These are phyloP conservation scores for Begonia fuchsioides DNA, from an alignment of 306 rosid species.

Conservation along the genomic window DNA sequence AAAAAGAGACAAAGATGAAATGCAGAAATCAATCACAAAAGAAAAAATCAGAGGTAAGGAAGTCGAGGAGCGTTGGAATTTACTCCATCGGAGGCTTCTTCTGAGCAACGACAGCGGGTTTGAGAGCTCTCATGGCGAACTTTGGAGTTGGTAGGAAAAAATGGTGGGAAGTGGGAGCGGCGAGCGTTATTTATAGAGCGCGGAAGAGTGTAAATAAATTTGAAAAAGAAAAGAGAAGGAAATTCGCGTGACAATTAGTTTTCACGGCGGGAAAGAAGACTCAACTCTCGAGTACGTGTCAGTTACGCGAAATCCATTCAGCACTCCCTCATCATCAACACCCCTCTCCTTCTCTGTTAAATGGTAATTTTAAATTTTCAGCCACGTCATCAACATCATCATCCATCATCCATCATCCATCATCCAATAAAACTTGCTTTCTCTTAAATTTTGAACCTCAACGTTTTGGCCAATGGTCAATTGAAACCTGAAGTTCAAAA, in stretches of 20 bases:
- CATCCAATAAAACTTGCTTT: too few species aligned
- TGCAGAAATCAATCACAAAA: background rate
- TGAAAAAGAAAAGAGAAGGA: background rate
- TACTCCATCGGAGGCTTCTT: constrained; percentile 18
- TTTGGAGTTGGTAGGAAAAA: background rate
- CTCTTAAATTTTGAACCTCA: too few species aligned
- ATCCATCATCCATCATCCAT: too few species aligned
- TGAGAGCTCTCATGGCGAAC: constrained; percentile 17
- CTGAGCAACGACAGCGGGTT: constrained; percentile 8
- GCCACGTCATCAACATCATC: too few species aligned
- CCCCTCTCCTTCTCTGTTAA: too few species aligned
- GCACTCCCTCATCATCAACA: too few species aligned
- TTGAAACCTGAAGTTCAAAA: too few species aligned
- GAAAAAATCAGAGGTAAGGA: background rate
- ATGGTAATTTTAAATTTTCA: too few species aligned
- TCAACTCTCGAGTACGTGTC: too few species aligned
- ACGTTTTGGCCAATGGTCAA: too few species aligned
- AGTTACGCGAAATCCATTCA: too few species aligned
- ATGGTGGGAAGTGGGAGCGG: background rate
- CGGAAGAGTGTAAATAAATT: background rate
- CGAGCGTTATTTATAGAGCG: background rate
- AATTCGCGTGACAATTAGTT: background rate
- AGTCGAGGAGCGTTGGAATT: background rate
- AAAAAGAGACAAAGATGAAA: background rate
- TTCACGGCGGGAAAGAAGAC: too few species aligned